Conservation (phyloP, 2,329 filamentous ascomycete species). For the Trichoderma endophyticum region DNA sequence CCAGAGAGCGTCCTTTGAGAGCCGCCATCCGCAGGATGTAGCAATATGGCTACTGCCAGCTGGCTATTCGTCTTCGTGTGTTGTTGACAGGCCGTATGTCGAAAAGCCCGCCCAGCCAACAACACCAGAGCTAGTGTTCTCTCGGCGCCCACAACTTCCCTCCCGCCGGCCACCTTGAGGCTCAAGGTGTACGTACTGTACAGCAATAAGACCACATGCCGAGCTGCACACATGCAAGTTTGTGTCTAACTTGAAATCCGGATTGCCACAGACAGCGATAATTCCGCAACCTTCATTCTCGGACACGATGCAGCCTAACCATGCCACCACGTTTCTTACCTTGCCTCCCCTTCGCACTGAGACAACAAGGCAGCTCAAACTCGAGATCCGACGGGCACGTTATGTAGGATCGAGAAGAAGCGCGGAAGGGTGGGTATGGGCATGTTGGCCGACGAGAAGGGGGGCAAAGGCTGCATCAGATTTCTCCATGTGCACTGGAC, state of each 20-base stretch:
- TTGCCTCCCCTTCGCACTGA: conserved; percentile 1
- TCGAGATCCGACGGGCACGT: conserved; percentile 18
- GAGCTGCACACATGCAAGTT: not conserved
- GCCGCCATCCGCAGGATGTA: not conserved
- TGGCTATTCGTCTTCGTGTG: not conserved
- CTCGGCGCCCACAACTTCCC: not conserved
- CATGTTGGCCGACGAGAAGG: conserved; percentile 5
- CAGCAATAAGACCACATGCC: not conserved
- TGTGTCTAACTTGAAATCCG: not conserved
- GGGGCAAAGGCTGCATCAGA: not conserved
- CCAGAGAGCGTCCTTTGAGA: not conserved
- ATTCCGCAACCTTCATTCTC: not conserved
- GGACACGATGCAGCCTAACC: not conserved
- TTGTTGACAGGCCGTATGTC: not conserved
- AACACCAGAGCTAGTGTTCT: not conserved
- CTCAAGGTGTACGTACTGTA: not conserved
- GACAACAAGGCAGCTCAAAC: conserved; percentile 1
- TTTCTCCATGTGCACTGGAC: conserved; percentile 1
- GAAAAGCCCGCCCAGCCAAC: not conserved
- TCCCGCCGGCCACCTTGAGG: too few relatives aligned
- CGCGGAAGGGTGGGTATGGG: conserved; percentile 6
- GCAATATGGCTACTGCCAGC: not conserved
- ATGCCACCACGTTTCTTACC: conserved; percentile 14
- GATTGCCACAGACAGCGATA: not conserved
- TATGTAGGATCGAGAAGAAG: conserved; percentile 14